Conservation (phyloP, 2,329 filamentous ascomycete genomes). For the Cytospora piceae region DNA sequence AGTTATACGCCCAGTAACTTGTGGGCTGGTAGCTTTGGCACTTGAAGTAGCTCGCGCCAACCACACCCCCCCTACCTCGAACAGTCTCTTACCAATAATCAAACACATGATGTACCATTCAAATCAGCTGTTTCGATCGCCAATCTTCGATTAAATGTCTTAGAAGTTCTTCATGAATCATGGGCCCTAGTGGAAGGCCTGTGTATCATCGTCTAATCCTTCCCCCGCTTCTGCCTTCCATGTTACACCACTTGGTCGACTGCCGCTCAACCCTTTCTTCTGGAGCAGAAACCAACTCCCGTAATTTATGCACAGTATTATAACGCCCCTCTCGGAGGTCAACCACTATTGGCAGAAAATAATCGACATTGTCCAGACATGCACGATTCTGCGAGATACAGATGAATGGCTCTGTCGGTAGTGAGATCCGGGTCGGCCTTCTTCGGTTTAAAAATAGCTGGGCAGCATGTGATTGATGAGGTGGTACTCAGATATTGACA, state of each 20-base stretch:
- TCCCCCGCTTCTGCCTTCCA: not conserved
- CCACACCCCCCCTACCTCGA: not conserved
- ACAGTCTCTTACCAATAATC: not conserved
- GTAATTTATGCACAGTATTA: not conserved
- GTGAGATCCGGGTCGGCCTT: not conserved
- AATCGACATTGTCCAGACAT: not conserved
- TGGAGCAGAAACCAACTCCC: not conserved
- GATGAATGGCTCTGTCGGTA: not conserved
- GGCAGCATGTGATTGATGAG: not conserved
- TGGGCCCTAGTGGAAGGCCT: not conserved
- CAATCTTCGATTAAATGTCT: not conserved
- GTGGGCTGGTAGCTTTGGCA: no score
- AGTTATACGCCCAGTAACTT: no score
- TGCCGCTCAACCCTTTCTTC: not conserved
- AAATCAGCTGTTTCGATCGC: not conserved
- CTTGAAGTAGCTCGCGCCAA: no score
- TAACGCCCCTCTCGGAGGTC: not conserved
- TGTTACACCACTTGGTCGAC: not conserved
- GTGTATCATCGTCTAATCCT: slow-evolving; percentile 1
- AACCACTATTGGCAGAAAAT: not conserved
- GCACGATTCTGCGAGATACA: not conserved
- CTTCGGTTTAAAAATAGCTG: not conserved
- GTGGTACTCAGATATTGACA: not conserved
- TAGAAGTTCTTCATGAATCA: not conserved
- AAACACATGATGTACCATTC: not conserved